Evolutionary conservation across 164 flowering plant species (phyloP), one percentile per base, ranked within the genome.

Genomic region (Magnolia sinica): DNA sequence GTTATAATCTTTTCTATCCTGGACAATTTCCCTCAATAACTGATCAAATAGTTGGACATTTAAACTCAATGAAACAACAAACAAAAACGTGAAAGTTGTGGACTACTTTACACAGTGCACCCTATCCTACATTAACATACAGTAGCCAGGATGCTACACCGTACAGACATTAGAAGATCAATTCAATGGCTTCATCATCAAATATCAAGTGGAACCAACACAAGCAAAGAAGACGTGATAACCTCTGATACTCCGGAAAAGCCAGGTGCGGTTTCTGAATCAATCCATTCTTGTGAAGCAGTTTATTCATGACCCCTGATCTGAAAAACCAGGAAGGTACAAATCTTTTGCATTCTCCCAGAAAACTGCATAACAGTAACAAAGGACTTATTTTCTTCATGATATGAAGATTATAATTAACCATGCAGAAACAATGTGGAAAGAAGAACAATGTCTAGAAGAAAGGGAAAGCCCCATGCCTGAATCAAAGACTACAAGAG

Each of bases 241-340:
- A 65, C 64, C 64, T 13, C 22, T 8, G 37, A 65, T 65, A 65
- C 24, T 65, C 68, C 9, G 24, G 24, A 65, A 65, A 65, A 23
- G 24, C 24, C 29, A 63, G 20, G 19, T 65, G 13, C 11, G 29
- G 22, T 24, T 65, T 22, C 68, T 29, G 24, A 65, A n/a, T 65
- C 24, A 65, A 65, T n/a, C 68, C 24, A 65, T 65, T 29, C 71
- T 16, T 8, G 71, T 13, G 18, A 37, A 68, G 13, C 22, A 31
- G 24, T 49, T 70, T 70, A 49, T 18, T 16, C 73, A 50, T 50
- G 27, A 8, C 7, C 27, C 45, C 14, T 8, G 13, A 49, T 50
- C 73, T 70, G 73, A 70, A 70, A 55, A 70, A 70, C 49, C 27
- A 70, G 22, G 5, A 9, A 50, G 31, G 73, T 70, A 10, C 73